A percentile compares a stretch with the other conserved stretches of the same genome.
phyloP scores from a whole-genome alignment of 352 stramenopile species.

The Phytophthora colocasiae region DNA sequence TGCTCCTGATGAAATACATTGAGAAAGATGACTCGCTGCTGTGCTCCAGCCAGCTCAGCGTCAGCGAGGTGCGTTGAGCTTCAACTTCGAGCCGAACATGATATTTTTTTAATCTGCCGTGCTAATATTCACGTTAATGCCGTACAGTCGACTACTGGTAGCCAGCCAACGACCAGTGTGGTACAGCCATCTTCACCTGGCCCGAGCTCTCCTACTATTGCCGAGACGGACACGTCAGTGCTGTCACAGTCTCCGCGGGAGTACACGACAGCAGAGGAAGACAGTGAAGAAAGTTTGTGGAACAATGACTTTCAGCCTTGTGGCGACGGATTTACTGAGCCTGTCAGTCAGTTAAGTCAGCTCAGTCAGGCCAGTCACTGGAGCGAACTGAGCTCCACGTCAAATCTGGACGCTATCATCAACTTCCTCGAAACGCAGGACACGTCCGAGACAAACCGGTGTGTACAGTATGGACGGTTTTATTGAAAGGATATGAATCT shows the following conservation, averaged over 20 bases:
- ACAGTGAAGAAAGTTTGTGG: constrained; percentile 73
- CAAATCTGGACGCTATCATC: constrained; percentile 88
- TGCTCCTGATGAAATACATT: constrained; percentile 89
- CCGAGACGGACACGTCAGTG: constrained; percentile 29
- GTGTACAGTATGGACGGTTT: not conserved
- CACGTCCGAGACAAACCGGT: constrained; percentile 68
- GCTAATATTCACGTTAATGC: constrained; percentile 1
- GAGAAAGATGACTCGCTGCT: constrained; percentile 85
- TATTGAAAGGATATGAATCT: constrained; percentile 2
- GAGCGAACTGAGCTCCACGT: constrained; percentile 85
- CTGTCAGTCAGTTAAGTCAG: constrained; percentile 75
- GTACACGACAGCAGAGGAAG: constrained; percentile 56
- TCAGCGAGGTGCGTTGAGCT: constrained; percentile 37
- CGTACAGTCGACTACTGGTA: constrained; percentile 29
- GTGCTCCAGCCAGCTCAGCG: constrained; percentile 78
- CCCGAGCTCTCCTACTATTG: constrained; percentile 17
- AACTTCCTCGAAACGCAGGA: constrained; percentile 86
- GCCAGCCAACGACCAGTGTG: constrained; percentile 23
- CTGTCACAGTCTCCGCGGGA: constrained; percentile 53
- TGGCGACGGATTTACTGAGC: constrained; percentile 58
- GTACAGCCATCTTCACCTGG: constrained; percentile 10
- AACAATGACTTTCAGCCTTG: constrained; percentile 60
- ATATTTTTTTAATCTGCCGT: constrained; percentile 1
- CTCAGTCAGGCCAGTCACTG: constrained; percentile 80
- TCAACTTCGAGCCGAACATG: no score